Percentiles rank a stretch among this genome's conserved stretches.
These are phyloP conservation scores for Laetiporus sulphureus DNA, from an alignment of 1,284 basidiomycete genomes.

Conservation along the genomic window DNA sequence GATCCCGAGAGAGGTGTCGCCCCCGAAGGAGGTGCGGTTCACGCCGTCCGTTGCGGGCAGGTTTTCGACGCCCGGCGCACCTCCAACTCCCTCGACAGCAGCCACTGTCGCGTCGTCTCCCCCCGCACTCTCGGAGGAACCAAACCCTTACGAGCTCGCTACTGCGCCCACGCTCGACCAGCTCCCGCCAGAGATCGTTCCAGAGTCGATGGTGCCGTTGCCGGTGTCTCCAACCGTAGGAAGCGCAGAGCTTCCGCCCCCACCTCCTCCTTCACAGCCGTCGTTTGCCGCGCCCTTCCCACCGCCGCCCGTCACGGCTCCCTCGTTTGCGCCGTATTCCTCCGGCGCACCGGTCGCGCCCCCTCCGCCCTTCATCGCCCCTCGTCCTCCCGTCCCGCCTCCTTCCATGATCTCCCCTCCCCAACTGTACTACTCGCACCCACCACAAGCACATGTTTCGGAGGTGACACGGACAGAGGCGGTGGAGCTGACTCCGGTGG, in stretches of 20 bases:
- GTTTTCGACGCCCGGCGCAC: conserved; percentile 8
- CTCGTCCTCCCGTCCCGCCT: conserved; percentile 5
- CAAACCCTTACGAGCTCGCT: too few species aligned
- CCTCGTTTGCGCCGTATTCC: conserved; percentile 2
- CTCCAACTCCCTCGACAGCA: conserved; percentile 10
- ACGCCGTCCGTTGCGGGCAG: conserved; percentile 37
- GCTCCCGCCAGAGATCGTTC: conserved; percentile 3
- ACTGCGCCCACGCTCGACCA: not conserved
- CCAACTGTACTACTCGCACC: too few species aligned
- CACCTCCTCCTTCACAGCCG: too few species aligned
- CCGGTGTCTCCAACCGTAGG: not conserved
- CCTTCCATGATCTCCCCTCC: too few species aligned
- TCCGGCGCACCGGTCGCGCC: conserved; percentile 11
- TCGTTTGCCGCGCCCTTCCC: conserved; percentile 1
- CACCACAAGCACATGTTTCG: too few species aligned
- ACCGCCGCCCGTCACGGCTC: conserved; percentile 8
- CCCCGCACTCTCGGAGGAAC: too few species aligned
- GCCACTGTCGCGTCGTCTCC: too few species aligned
- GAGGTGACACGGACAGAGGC: conserved; percentile 25
- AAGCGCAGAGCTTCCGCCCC: too few species aligned
- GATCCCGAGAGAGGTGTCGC: too few species aligned
- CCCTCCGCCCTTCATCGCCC: conserved; percentile 8
- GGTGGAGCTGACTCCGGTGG: conserved; percentile 51
- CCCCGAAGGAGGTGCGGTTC: conserved; percentile 37
- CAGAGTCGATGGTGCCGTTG: not conserved